A percentile compares a stretch with the other conserved stretches of the same genome.
Conservation (phyloP, 2,329 filamentous ascomycete species). For the Alternaria postmessia region DNA sequence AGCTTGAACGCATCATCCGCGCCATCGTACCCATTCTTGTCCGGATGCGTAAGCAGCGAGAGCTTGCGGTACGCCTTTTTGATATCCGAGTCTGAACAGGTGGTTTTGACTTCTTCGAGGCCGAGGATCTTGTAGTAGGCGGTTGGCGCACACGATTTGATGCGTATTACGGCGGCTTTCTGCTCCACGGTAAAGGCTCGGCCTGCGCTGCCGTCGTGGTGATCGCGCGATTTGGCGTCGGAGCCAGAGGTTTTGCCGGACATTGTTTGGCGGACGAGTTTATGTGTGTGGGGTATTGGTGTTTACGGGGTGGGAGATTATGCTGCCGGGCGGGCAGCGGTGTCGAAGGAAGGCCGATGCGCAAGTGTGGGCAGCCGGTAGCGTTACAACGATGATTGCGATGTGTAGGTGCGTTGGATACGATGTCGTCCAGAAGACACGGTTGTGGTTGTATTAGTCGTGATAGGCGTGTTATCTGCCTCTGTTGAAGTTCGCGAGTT, state of each 20-base stretch:
- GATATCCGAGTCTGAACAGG: constrained; percentile 81
- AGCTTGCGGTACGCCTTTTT: constrained; percentile 98
- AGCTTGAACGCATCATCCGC: constrained; percentile 99
- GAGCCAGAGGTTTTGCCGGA: constrained; percentile 57
- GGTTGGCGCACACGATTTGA: constrained; percentile 82
- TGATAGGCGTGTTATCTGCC: constrained; percentile 25
- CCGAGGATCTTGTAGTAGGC: constrained; percentile 96
- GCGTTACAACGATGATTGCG: not conserved
- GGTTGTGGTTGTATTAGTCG: constrained; percentile 4
- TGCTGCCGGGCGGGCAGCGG: constrained; percentile 18
- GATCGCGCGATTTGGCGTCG: constrained; percentile 62
- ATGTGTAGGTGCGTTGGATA: not conserved
- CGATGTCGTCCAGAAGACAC: not conserved
- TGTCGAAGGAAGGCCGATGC: constrained; percentile 16
- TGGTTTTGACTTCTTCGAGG: constrained; percentile 69
- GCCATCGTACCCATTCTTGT: constrained; percentile 96
- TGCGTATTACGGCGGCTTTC: constrained; percentile 87
- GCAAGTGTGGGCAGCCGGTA: constrained; percentile 8
- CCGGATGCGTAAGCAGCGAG: constrained; percentile 92
- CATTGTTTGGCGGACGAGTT: constrained; percentile 37
- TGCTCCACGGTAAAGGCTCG: constrained; percentile 88
- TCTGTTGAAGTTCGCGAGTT: constrained; percentile 25
- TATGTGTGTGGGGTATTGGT: constrained; percentile 10
- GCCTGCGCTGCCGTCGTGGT: constrained; percentile 78
- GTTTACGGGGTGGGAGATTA: constrained; percentile 6